Conservation (phyloP, 257 asterid genomes). For the Rauvolfia tetraphylla region DNA sequence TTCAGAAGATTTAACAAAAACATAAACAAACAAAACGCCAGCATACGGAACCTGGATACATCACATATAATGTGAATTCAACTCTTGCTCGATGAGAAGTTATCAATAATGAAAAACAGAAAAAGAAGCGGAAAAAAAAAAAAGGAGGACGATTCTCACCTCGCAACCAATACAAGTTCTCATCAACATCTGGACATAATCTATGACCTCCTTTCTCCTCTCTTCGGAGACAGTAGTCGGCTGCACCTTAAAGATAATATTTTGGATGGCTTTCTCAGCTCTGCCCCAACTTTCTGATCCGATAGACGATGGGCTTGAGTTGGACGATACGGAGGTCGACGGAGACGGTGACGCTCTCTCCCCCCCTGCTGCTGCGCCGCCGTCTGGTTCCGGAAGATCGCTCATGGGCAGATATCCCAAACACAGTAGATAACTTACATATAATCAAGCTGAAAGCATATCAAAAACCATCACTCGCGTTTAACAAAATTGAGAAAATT, state of each 20-base stretch:
- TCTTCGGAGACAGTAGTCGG: conserved; percentile 28
- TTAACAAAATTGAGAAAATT: background rate
- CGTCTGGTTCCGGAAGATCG: conserved; percentile 22
- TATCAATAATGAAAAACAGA: background rate
- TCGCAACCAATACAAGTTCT: conserved; percentile 32
- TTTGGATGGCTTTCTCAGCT: conserved; percentile 24
- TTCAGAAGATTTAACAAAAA: background rate
- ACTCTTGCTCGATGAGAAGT: background rate
- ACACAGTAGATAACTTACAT: background rate
- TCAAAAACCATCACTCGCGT: background rate
- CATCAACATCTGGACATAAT: conserved; percentile 33
- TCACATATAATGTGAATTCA: background rate
- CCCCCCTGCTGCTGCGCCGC: conserved; percentile 6
- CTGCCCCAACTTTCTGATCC: conserved; percentile 15
- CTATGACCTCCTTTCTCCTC: conserved; percentile 33
- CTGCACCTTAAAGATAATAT: conserved; percentile 23
- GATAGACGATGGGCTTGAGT: conserved; percentile 3
- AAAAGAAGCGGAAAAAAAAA: conserved; percentile 3
- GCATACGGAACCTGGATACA: background rate
- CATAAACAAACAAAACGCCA: background rate
- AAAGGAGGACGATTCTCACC: conserved; percentile 20
- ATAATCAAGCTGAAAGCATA: background rate
- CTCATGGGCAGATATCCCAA: conserved; percentile 15
- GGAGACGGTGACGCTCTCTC: background rate
- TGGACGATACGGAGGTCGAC: background rate